Percentiles rank a stretch among this genome's conserved stretches.
Evolutionary conservation across 108 stramenopile genomes (phyloP).

Genomic region (Cyclotella distinguenda): DNA sequence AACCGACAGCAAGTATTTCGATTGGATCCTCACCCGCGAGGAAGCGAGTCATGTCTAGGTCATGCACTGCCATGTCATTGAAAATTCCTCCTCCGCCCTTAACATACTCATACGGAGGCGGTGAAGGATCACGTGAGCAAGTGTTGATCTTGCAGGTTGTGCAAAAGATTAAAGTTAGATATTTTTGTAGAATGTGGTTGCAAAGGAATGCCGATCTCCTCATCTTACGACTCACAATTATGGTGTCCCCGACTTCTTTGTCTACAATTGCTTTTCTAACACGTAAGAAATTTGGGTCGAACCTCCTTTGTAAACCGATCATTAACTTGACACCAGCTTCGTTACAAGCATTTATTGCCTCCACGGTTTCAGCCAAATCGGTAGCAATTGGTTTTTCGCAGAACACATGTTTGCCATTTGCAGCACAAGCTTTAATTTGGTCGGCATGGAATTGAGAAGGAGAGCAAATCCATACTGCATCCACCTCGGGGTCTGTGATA

Average conservation of each 20-base stretch:
- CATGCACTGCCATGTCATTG: conserved; percentile 97
- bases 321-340: conserved; percentile 91
- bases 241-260: conserved; percentile 88
- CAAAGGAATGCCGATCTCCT: background rate
- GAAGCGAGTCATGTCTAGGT: conserved; percentile 95
- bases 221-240: conserved; percentile 69
- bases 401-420: conserved; percentile 92
- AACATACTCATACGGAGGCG: conserved; percentile 93
- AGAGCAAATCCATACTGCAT: conserved; percentile 97
- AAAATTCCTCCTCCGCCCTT: conserved; percentile 96
- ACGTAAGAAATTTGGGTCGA: conserved; percentile 93
- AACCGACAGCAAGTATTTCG: conserved; percentile 86
- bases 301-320: conserved; percentile 94
- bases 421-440: conserved; percentile 91
- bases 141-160: conserved; percentile 64
- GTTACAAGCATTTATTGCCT: conserved; percentile 93
- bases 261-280: conserved; percentile 76
- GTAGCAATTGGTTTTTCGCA: conserved; percentile 97
- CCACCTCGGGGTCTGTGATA: conserved; percentile 91
- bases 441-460: conserved; percentile 92
- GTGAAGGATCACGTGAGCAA: conserved; percentile 91
- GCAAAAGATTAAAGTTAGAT: background rate
- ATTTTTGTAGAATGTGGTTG: background rate
- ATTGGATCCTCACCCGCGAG: conserved; percentile 90
- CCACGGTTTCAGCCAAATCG: conserved; percentile 91